Percentiles rank a stretch among this genome's conserved stretches.
These are phyloP conservation scores for Cytospora piceicola DNA, from an alignment of 2,329 filamentous ascomycete species.

Conservation along the genomic window DNA sequence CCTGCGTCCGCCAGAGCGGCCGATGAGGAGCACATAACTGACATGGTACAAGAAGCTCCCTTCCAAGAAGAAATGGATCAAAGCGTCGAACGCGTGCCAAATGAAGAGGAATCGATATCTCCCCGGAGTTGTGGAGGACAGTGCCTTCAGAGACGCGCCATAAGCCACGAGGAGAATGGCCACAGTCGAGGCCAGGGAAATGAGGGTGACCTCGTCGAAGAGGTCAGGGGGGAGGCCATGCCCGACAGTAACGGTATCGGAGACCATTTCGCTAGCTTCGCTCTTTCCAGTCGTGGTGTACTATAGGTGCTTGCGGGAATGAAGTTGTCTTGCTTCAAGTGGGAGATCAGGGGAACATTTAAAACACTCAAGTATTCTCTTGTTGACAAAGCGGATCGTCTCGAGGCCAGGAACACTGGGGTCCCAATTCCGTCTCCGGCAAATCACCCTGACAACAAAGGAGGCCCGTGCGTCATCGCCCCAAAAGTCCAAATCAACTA, in stretches of 20 bases:
- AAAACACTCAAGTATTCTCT: background rate
- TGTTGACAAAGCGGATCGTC: background rate
- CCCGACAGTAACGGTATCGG: constrained; percentile 18
- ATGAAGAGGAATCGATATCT: constrained; percentile 80
- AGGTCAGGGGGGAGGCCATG: constrained; percentile 54
- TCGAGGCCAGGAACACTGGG: background rate
- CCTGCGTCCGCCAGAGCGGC: background rate
- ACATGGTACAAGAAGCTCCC: constrained; percentile 85
- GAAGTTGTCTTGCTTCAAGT: background rate
- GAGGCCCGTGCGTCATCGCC: constrained; percentile 10
- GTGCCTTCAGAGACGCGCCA: constrained; percentile 49
- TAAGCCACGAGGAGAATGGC: constrained; percentile 57
- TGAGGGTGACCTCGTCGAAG: constrained; percentile 63
- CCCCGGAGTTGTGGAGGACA: constrained; percentile 54
- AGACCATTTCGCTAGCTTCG: constrained; percentile 17
- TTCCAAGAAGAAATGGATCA: constrained; percentile 91
- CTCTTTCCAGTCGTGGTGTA: background rate
- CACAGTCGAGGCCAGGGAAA: constrained; percentile 60
- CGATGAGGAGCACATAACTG: background rate
- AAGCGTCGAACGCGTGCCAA: constrained; percentile 92
- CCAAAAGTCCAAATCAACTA: background rate
- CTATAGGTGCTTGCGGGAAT: background rate
- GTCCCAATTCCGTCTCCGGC: constrained; percentile 5
- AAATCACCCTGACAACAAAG: constrained; percentile 5
- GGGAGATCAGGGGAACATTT: background rate